Base-by-base conservation (phyloP, 2,329 filamentous ascomycete genomes). In the Penicillium nordicum region DNA sequence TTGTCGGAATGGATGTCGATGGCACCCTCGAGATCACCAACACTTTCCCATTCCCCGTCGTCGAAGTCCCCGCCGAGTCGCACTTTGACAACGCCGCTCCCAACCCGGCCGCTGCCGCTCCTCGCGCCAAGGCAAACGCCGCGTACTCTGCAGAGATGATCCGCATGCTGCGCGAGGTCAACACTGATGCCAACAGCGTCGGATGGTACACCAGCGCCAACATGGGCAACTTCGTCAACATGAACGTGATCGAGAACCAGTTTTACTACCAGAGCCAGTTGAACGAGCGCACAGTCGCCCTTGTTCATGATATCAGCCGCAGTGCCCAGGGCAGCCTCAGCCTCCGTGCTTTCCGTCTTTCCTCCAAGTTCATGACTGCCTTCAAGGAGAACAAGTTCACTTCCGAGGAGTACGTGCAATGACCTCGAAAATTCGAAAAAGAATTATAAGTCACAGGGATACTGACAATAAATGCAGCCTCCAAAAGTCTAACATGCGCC, bases 181-280 rank as follows among this genome's bases (percentile, higher is more conserved):
- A 97, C 76, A 90, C 97, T 58, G 94, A 99, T 75, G 94, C 94
- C 64, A 96, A 97, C 82, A 95, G 91, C 70, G 91, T 96, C 58
- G 94, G 94, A 69, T 99, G 92, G 92, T 99, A 99, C 80, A 97
- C 92, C 57, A 97, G 92, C 80, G 91, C 92, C 62, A 96, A 92
- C 76, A 95, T 99, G 90, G 94, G 94, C 76, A 97, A 96, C 82
- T 97, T 97, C 69, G 84, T 97, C 82, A 97, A 92, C 81, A 77
- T 89, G 72, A 90, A 88, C 81, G 92, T 96, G 73, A 90, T 99
- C 76, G 94, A 99, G 84, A 99, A 97, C 81, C 92, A 97, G 78
- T 92, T 87, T 79, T 89, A 92, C 80, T 97, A 96, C 82, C 94
- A 99, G 82, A 94, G 90, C 76, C 90, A 95, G 68, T 73, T 84